These are phyloP conservation scores for Candida germanica DNA, from an alignment of 805 yeast species.

Conservation along the genomic window DNA sequence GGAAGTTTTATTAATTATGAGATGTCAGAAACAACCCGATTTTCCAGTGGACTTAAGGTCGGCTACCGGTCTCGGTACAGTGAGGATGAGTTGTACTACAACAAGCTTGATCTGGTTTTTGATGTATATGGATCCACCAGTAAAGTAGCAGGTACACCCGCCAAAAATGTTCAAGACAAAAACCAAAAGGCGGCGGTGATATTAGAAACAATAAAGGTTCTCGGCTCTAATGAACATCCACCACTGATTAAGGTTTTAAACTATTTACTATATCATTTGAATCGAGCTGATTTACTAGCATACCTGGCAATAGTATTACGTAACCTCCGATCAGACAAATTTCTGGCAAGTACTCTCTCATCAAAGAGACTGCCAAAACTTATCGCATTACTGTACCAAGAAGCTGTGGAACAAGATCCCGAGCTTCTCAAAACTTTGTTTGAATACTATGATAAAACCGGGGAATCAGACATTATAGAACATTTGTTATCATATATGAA, in stretches of 20 bases:
- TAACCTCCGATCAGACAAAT: conserved; percentile 6
- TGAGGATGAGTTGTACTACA: neutral
- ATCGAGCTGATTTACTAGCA: neutral
- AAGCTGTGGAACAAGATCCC: conserved; percentile 28
- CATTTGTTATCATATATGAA: conserved; percentile 25
- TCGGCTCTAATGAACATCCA: conserved; percentile 4
- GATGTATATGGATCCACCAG: neutral
- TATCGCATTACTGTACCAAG: conserved; percentile 21
- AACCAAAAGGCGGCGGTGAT: neutral
- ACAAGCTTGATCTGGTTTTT: neutral
- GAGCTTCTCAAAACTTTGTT: conserved; percentile 25
- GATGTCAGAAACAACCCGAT: conserved; percentile 24
- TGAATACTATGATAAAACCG: conserved; percentile 20
- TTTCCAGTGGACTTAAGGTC: conserved; percentile 12
- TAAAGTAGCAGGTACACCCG: neutral
- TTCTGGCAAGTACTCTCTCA: conserved; percentile 4
- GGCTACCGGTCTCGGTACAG: conserved; percentile 1
- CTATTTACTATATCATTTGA: conserved; percentile 3
- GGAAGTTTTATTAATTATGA: conserved; percentile 32
- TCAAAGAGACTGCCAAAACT: neutral
- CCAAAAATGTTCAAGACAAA: neutral
- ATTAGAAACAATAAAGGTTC: neutral
- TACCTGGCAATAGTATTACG: conserved; percentile 7
- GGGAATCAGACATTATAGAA: conserved; percentile 19
- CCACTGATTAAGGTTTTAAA: conserved; percentile 7